phyloP scores from a whole-genome alignment of 176 grass and related monocot genomes.

The Eleusine indica region DNA sequence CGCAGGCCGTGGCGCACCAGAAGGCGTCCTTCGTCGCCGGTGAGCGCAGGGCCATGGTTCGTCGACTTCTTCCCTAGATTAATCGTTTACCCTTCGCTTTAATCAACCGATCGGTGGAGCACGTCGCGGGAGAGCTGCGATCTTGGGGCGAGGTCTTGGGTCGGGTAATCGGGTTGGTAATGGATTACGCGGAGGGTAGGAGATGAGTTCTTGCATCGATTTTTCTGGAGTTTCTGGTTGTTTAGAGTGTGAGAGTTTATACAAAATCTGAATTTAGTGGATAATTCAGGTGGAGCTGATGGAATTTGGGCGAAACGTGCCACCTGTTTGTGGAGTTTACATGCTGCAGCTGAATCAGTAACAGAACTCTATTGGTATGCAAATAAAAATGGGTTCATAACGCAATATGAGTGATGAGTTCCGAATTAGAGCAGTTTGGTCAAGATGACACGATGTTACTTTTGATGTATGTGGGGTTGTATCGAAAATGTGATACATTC shows the following conservation, averaged over 20 bases:
- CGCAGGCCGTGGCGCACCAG: conserved; percentile 50
- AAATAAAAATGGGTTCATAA: background rate
- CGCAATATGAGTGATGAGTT: background rate
- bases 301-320: conserved; percentile 23
- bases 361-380: background rate
- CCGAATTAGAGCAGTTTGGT: background rate
- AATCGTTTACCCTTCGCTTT: background rate
- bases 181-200: background rate
- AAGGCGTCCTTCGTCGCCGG: conserved; percentile 51
- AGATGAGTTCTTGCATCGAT: background rate
- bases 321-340: conserved; percentile 19
- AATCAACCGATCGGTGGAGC: background rate
- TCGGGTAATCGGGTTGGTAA: background rate
- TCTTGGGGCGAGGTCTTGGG: conserved; percentile 20
- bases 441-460: background rate
- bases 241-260: background rate
- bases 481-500: background rate
- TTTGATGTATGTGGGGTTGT: conserved; percentile 3
- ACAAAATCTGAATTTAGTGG: background rate
- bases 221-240: background rate
- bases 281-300: conserved; percentile 22
- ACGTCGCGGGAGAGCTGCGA: conserved; percentile 7
- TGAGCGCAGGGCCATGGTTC: conserved; percentile 49
- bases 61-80: background rate
- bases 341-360: background rate